Base-by-base conservation (phyloP, 2,329 filamentous ascomycete genomes). In the Pseudocercospora macadamiae region DNA sequence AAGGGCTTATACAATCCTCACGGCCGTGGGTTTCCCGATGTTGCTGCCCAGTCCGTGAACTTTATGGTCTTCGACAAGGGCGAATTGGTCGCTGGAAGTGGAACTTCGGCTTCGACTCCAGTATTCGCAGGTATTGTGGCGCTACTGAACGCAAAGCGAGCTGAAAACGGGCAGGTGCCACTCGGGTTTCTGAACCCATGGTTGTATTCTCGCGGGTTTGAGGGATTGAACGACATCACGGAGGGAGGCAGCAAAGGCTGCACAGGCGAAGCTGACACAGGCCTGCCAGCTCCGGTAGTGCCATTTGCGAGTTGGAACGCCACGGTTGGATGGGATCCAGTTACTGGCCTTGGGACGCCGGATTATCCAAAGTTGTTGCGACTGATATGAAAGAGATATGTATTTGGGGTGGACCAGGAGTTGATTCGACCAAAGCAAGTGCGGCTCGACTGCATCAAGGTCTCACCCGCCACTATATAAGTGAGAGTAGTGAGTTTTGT, bases 101-200 rank as follows among this genome's bases (percentile, higher is more conserved):
- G 83, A 16, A 70, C 68, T 6, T 82, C 78, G 9, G 82, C 84
- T 25, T 80, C 85, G 0, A 73, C 82, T 0, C 87, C 88, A 0
- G 74, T 83, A 0, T 82, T 85, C 25, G 81, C 83, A 1, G 81
- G 78, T 5, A 77, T 89, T 48, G 75, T 89, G 37, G 77, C 82
- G 1, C 78, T 89, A 3, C 73, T 89, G 57, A 89, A 89, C 64
- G 86, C 88, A 65, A 83, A 82, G 1, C 76, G 84, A 21, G 70
- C 87, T 30, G 73, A 77, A 0, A 74, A 71, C 2, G 80, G 81
- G 2, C 78, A 82, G 68, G 70, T 79, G 0, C 55, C 69, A 8
- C 62, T 79, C 2, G 76, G 77, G 9, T 86, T 84, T 74, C 61
- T 86, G 30, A 86, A 87, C 63, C 84, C 83, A 0, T 84, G 81